These are phyloP conservation scores for Cystobasidium tubakii DNA, from an alignment of 768 basidiomycete genomes.

Conservation along the genomic window DNA sequence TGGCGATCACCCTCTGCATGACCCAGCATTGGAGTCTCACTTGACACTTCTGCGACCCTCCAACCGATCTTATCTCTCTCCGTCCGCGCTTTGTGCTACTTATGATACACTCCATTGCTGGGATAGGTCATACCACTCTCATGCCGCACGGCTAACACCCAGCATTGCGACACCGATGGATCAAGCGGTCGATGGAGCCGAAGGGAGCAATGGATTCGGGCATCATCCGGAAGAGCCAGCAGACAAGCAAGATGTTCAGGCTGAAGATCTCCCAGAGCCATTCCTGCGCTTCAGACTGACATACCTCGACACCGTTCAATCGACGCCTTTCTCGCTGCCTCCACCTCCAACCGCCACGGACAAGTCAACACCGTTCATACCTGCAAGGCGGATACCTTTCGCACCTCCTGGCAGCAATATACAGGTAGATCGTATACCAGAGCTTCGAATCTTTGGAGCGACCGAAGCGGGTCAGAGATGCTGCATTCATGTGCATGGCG, in stretches of 20 bases:
- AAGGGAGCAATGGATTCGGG: neutral
- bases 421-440: constrained; percentile 62
- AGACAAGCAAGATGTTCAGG: neutral
- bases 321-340: constrained; percentile 24
- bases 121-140: neutral
- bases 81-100: neutral
- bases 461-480: constrained; percentile 70
- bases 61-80: no score
- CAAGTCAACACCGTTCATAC: constrained; percentile 30
- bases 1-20: no score
- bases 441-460: constrained; percentile 78
- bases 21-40: no score
- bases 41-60: no score
- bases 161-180: neutral
- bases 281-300: constrained; percentile 38
- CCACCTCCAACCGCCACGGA: constrained; percentile 20
- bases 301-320: constrained; percentile 35
- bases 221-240: neutral
- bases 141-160: neutral
- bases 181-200: neutral
- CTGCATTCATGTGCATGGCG: constrained; percentile 85
- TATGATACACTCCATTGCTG: neutral
- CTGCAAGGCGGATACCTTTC: constrained; percentile 23
- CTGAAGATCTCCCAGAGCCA: constrained; percentile 8
- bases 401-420: neutral